phyloP scores from a whole-genome alignment of 257 asterid genomes.

The Verbena officinalis region DNA sequence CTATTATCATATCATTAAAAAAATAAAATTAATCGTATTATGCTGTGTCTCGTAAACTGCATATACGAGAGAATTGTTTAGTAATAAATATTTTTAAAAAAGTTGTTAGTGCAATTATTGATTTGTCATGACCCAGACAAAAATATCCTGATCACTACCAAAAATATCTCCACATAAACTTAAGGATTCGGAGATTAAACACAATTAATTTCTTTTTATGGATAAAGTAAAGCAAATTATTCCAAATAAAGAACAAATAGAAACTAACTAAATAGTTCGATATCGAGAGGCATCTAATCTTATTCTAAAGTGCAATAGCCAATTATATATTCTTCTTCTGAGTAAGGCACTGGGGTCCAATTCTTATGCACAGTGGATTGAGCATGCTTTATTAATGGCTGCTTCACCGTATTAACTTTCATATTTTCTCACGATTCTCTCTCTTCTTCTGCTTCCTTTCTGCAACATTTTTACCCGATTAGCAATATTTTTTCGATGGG shows the following conservation, averaged over 20 bases:
- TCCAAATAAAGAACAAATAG: background rate
- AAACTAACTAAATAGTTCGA: background rate
- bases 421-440: background rate
- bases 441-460: background rate
- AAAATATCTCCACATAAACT: background rate
- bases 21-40: too few species aligned
- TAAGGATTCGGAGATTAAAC: background rate
- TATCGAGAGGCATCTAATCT: background rate
- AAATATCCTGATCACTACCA: background rate
- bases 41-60: too few species aligned
- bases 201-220: too few species aligned
- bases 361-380: slow-evolving; percentile 5
- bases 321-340: slow-evolving; percentile 5
- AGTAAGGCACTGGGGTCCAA: slow-evolving; percentile 34
- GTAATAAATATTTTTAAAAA: too few species aligned
- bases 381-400: background rate
- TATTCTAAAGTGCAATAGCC: background rate
- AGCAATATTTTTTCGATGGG: slow-evolving; percentile 34
- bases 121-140: background rate
- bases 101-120: background rate
- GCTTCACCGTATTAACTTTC: background rate
- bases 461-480: background rate
- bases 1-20: too few species aligned
- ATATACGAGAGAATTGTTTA: too few species aligned
- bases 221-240: background rate